Conservation (phyloP, 768 basidiomycete species). For the Serendipita vermifera region DNA sequence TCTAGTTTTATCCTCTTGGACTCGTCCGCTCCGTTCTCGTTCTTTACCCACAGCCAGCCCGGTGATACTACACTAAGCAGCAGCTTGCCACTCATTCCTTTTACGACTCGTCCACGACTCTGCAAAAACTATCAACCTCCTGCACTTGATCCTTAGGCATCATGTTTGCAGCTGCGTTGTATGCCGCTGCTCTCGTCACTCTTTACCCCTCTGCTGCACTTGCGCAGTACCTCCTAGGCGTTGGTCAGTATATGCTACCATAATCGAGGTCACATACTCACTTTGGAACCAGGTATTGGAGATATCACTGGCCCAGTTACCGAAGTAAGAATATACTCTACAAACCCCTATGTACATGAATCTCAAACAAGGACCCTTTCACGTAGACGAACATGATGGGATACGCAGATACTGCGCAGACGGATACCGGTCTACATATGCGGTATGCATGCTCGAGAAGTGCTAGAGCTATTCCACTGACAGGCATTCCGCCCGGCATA, state of each 20-base stretch:
- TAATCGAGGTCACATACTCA: neutral
- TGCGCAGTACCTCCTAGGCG: conserved; percentile 41
- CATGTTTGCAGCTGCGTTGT: neutral
- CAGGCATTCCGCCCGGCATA: too few species aligned
- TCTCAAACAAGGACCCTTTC: too few species aligned
- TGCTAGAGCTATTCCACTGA: too few species aligned
- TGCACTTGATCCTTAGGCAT: neutral
- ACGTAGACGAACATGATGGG: conserved; percentile 84
- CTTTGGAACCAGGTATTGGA: conserved; percentile 37
- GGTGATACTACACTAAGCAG: too few species aligned
- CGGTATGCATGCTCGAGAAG: too few species aligned
- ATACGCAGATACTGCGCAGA: conserved; percentile 51
- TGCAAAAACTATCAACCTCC: too few species aligned
- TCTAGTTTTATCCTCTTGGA: too few species aligned
- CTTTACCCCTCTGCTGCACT: conserved; percentile 21
- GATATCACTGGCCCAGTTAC: conserved; percentile 56
- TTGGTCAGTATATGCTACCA: conserved; percentile 37
- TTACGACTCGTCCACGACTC: too few species aligned
- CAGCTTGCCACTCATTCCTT: too few species aligned
- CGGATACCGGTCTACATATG: conserved; percentile 66
- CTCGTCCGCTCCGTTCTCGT: too few species aligned
- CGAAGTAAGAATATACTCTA: neutral
- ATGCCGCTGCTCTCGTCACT: neutral
- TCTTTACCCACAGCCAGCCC: too few species aligned
- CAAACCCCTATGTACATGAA: conserved; percentile 12